Base-by-base conservation (phyloP, 1,139 yeast genomes). In the Meyerozyma guilliermondii region DNA sequence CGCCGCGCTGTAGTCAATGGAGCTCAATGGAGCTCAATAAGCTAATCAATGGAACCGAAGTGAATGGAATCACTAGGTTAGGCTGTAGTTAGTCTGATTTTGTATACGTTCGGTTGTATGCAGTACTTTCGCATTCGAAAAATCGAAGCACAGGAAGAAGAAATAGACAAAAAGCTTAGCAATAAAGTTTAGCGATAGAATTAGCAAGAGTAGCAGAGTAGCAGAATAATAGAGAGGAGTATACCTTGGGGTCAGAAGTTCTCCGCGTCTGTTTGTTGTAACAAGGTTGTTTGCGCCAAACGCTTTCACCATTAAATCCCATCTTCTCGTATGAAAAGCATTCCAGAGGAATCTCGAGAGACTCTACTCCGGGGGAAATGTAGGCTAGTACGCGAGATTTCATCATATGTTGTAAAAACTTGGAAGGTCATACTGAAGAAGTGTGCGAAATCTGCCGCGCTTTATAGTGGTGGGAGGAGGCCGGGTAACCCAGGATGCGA, bases 281-380 rank as follows among this genome's bases (percentile, higher is more conserved):
- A 76, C 81, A 76, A 76, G 81, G 71, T 59, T 52, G 65, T 70
- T 71, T 76, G 81, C 80, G 81, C 80, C 81, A 70, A 67, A 76
- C 81, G 71, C 80, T 62, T 45, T 77, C 81, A 74, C 76, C 79
- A 77, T 50, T 51, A 59, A 60, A 65, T 68, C 74, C 81, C 81
- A 68, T 54, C 60, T 50, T 47, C 55, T 58, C 70, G 67, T 63
- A 59, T 60, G 71, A 62, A 54, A 50, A 51, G 59, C 63, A 59
- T 57, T 58, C 62, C 62, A 50, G 59, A 63, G 77, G 75, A 68
- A 65, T 65, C 66, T 41, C 46, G 41, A 50, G 49, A 54, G 55
- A 65, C 73, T 66, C 75, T 60, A 71, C 76, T 55, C 59, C 56
- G 51, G 63, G 81, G 82, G 78, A 66, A 64, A 60, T 56, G 76